Evolutionary conservation across 202 grass and related monocot genomes (phyloP), one percentile per base, ranked within the genome.

Genomic region (Cymbopogon flexuosus): DNA sequence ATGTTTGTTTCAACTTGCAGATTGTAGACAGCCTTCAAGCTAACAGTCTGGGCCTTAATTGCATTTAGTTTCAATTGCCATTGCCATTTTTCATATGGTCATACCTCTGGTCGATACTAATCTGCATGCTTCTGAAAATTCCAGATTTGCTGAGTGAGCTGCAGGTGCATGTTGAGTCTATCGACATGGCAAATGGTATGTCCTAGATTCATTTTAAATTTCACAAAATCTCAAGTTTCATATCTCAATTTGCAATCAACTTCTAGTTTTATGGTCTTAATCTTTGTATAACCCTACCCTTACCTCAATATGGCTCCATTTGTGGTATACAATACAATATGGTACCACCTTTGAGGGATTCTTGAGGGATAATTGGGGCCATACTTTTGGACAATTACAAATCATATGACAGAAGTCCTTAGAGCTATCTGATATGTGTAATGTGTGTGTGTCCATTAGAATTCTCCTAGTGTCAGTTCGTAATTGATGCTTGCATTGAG

Each of bases 181-280:
- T 97, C 56, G 94, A 97, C 82, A 90, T 93, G 80, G 91, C 94
- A 56, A 97, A 97, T 10, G 89, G 91, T 97, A 89, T 56, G 90
- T 61, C 3, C 10, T 8, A 47, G 34, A 23, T 46, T 40, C 66
- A 39, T 72, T 21, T n/a, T 62, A 30, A 76, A 67, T 58, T 16
- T 36, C 31, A 33, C 31, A 33, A 33, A 33, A 33, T 23, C 65
- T 49, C 19, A 54, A n/a, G 63, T 18, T 39, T 29, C 3, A 3
- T 23, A 9, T 66, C n/a, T 37, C 18, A 33, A 14, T 79, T 68
- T 79, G 46, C 19, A 40, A 60, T 41, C 23, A 27, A 5, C 34
- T 15, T 40, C 31, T 51, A 45, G 12, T 39, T 56, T 49, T 66
- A 35, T 52, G 19, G 30, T 37, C 4, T 0, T 59, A 59, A 59